Evolutionary conservation across 2,329 filamentous ascomycete species (phyloP).

Genomic region (Nakataea oryzae): DNA sequence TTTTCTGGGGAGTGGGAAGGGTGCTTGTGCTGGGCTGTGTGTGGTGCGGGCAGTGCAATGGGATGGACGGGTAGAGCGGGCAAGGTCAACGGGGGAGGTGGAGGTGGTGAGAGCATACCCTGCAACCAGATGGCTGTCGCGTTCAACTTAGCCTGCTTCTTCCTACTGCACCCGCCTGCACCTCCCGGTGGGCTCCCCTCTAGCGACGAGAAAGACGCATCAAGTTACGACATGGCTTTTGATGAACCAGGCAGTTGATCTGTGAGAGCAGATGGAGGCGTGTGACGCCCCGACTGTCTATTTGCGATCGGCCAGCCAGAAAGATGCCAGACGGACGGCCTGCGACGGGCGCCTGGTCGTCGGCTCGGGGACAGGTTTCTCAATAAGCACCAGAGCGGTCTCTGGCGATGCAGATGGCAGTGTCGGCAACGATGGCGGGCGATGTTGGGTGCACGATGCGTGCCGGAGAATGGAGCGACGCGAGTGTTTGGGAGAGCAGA

Average conservation of each 20-base stretch:
- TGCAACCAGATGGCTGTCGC: background rate
- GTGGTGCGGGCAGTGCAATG: background rate
- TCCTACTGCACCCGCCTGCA: background rate
- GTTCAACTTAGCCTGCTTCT: background rate
- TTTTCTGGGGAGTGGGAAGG: background rate
- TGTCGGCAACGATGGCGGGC: background rate
- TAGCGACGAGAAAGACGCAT: constrained; percentile 1
- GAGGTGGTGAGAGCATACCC: background rate
- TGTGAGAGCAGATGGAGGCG: background rate
- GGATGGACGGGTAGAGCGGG: background rate
- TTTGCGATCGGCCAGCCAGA: background rate
- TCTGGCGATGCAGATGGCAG: background rate
- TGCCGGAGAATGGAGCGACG: background rate
- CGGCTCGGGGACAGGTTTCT: background rate
- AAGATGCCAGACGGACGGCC: background rate
- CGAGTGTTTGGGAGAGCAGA: constrained; percentile 4
- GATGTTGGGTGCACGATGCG: background rate
- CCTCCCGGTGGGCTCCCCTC: background rate
- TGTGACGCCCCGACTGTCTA: background rate
- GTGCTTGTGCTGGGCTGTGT: background rate
- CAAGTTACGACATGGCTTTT: constrained; percentile 5
- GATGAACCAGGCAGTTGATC: constrained; percentile 3
- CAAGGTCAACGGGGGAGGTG: background rate
- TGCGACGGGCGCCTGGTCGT: background rate
- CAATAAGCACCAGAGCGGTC: background rate